phyloP scores from a whole-genome alignment of 2,329 filamentous ascomycete species.

The Albophoma yamanashiensis region DNA sequence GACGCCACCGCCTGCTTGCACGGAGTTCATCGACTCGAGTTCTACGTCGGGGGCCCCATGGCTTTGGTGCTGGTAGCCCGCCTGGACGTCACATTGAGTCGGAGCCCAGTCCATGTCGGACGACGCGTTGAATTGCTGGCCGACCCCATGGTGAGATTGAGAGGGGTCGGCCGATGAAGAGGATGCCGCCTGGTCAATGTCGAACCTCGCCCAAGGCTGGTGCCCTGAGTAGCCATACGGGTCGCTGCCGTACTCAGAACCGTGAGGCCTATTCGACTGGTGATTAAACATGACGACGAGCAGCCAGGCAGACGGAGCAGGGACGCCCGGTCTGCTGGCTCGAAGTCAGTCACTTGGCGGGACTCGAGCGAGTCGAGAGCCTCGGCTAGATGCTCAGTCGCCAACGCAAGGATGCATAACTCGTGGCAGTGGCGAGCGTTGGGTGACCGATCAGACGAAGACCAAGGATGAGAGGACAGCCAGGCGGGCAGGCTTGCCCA shows the following conservation, averaged over 20 bases:
- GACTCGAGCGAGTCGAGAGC: conserved; percentile 27
- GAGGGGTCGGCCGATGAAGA: conserved; percentile 11
- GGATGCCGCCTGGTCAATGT: conserved; percentile 12
- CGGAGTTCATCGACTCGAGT: conserved; percentile 13
- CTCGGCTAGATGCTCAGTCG: conserved; percentile 23
- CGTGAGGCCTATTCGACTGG: conserved; percentile 18
- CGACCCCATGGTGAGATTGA: conserved; percentile 14
- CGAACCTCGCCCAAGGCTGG: conserved; percentile 21
- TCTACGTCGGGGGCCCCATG: conserved; percentile 13
- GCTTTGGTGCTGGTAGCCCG: conserved; percentile 15
- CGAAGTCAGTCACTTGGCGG: conserved; percentile 22
- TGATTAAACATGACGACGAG: conserved; percentile 27
- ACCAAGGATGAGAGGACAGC: conserved; percentile 19
- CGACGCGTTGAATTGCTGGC: conserved; percentile 14
- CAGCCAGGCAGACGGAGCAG: conserved; percentile 19
- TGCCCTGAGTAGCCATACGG: conserved; percentile 19
- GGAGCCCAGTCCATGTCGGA: conserved; percentile 28
- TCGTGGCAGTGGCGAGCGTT: conserved; percentile 21
- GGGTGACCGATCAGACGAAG: conserved; percentile 19
- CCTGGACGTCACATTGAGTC: conserved; percentile 16
- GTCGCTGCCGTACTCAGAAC: conserved; percentile 16
- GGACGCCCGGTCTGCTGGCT: conserved; percentile 21
- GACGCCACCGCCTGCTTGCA: conserved; percentile 15
- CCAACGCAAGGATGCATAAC: conserved; percentile 25
- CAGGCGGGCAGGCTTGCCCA: conserved; percentile 24